Percentiles rank a stretch among this genome's conserved stretches.
Evolutionary conservation across 805 yeast species (phyloP).

Genomic region (Kodamaea neixiangensis): DNA sequence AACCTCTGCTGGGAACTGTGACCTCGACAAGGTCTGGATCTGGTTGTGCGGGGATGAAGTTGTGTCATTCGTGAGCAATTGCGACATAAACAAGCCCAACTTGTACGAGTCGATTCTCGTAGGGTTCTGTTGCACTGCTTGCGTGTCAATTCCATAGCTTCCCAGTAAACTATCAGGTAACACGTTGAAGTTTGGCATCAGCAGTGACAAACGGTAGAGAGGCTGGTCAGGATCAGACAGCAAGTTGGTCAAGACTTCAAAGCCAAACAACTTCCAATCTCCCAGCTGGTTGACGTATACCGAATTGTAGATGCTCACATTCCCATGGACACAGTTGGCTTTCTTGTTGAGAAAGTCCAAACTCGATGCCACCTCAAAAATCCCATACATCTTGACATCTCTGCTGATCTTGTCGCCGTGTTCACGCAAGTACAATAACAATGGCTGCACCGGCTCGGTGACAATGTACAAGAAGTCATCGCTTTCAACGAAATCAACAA

Average conservation of each 20-base stretch:
- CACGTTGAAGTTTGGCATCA: slow-evolving; percentile 25
- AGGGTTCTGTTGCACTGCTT: slow-evolving; percentile 27
- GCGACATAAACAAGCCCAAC: slow-evolving; percentile 57
- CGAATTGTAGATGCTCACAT: slow-evolving; percentile 50
- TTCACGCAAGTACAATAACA: slow-evolving; percentile 40
- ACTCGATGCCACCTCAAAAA: slow-evolving; percentile 55
- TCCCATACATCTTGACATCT: slow-evolving; percentile 52
- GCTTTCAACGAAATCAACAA: slow-evolving; percentile 63
- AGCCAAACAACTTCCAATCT: slow-evolving; percentile 83
- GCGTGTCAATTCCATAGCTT: slow-evolving; percentile 43
- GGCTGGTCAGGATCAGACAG: slow-evolving; percentile 49
- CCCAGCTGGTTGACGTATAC: slow-evolving; percentile 68
- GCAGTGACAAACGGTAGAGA: slow-evolving; percentile 36
- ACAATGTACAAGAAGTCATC: slow-evolving; percentile 60
- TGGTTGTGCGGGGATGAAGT: slow-evolving; percentile 6
- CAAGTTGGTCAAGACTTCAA: slow-evolving; percentile 62
- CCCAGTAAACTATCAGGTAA: slow-evolving; percentile 51
- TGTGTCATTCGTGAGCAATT: slow-evolving; percentile 30
- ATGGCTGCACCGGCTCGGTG: slow-evolving; percentile 66
- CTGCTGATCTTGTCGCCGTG: slow-evolving; percentile 24
- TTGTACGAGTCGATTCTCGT: slow-evolving; percentile 64
- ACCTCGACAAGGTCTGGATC: slow-evolving; percentile 6
- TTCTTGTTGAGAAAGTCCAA: slow-evolving; percentile 59
- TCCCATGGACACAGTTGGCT: slow-evolving; percentile 64
- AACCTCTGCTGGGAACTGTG: slow-evolving; percentile 5